phyloP scores from a whole-genome alignment of 1,139 yeast genomes.

The Candida sp. region DNA sequence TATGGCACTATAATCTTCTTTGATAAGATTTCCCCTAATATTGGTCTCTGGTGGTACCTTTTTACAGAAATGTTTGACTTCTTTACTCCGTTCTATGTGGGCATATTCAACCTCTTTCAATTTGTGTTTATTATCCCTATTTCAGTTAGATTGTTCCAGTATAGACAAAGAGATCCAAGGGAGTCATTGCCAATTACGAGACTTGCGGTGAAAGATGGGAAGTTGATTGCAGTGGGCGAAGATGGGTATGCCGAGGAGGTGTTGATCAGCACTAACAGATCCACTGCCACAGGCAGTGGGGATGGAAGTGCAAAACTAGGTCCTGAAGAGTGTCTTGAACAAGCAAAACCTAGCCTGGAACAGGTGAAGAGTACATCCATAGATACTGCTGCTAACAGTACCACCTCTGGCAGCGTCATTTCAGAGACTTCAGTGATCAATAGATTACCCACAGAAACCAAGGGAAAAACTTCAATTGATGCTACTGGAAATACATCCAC shows the following conservation, averaged over 20 bases:
- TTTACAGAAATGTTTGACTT: conserved; percentile 94
- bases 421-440: too few species aligned
- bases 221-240: not conserved
- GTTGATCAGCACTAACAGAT: not conserved
- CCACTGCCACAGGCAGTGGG: conserved; percentile 13
- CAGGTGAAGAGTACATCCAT: not conserved
- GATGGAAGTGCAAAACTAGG: too few species aligned
- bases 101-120: conserved; percentile 80
- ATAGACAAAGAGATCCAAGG: conserved; percentile 6
- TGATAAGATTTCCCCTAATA: conserved; percentile 72
- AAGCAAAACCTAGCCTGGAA: too few species aligned
- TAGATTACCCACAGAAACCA: not conserved
- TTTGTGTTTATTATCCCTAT: conserved; percentile 70
- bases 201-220: not conserved
- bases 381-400: not conserved
- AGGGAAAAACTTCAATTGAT: not conserved
- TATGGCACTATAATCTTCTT: conserved; percentile 62
- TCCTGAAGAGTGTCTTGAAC: too few species aligned
- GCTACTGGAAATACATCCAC: not conserved
- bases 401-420: too few species aligned
- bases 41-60: conserved; percentile 98
- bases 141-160: conserved; percentile 58
- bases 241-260: not conserved
- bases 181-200: conserved; percentile 7
- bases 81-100: conserved; percentile 78